A percentile compares a stretch with the other conserved stretches of the same genome.
These are phyloP conservation scores for Laburnicola sp. DNA, from an alignment of 2,329 filamentous ascomycete species.

Conservation along the genomic window DNA sequence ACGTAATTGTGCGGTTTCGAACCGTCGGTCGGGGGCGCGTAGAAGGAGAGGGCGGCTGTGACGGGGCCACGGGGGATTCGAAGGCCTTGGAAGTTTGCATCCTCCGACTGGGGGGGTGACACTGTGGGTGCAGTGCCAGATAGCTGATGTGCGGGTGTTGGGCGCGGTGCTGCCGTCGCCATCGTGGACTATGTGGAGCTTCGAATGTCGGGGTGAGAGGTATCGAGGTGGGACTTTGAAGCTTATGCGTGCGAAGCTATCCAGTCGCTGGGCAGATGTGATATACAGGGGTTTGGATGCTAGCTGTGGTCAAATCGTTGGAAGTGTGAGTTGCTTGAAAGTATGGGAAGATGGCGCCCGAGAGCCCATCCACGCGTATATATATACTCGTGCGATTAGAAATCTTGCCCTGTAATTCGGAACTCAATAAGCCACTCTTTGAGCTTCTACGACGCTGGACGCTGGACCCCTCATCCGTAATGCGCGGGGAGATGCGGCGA, in stretches of 20 bases:
- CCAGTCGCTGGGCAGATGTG: slow-evolving; percentile 6
- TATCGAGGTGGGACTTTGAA: neutral
- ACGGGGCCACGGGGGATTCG: slow-evolving; percentile 35
- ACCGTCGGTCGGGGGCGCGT: slow-evolving; percentile 33
- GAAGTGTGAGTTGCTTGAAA: slow-evolving; percentile 14
- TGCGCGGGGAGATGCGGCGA: slow-evolving; percentile 24
- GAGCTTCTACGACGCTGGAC: neutral
- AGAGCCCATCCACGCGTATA: neutral
- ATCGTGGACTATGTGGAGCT: slow-evolving; percentile 41
- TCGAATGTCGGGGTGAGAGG: neutral
- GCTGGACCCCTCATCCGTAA: slow-evolving; percentile 19
- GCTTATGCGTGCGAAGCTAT: neutral
- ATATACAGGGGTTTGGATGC: neutral
- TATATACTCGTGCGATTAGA: slow-evolving; percentile 35
- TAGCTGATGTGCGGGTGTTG: slow-evolving; percentile 50
- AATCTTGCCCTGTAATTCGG: slow-evolving; percentile 19
- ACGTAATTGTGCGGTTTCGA: slow-evolving; percentile 55
- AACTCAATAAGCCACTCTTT: slow-evolving; percentile 7
- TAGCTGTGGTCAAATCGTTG: slow-evolving; percentile 11
- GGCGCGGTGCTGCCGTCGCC: slow-evolving; percentile 49
- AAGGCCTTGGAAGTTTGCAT: slow-evolving; percentile 38
- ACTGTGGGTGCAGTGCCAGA: slow-evolving; percentile 28
- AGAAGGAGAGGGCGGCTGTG: slow-evolving; percentile 33
- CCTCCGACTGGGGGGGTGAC: slow-evolving; percentile 27
- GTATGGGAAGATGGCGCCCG: neutral